Conservation (phyloP, 2,329 filamentous ascomycete genomes). For the Claviceps monticola region DNA sequence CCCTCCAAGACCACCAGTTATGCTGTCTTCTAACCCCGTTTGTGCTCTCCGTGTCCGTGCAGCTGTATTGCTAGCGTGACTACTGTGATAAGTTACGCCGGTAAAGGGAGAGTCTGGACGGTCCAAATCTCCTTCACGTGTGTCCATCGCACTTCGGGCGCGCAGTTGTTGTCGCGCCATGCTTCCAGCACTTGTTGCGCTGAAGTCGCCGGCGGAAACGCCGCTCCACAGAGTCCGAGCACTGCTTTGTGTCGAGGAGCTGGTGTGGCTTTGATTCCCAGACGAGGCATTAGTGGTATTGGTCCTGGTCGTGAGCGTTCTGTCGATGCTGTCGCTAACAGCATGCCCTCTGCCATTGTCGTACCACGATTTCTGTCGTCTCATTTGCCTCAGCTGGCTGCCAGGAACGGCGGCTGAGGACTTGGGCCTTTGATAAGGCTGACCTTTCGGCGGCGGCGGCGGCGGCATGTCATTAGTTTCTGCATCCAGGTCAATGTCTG, state of each 20-base stretch:
- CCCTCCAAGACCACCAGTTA: constrained; percentile 60
- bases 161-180: constrained; percentile 62
- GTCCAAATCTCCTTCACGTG: constrained; percentile 39
- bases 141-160: constrained; percentile 51
- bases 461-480: constrained; percentile 39
- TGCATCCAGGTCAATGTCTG: constrained; percentile 6
- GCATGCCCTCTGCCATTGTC: constrained; percentile 45
- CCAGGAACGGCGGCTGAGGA: constrained; percentile 38
- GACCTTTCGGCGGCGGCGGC: constrained; percentile 47
- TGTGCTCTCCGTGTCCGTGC: constrained; percentile 45
- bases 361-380: constrained; percentile 60
- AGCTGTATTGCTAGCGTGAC: constrained; percentile 50
- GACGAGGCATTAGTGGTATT: constrained; percentile 67
- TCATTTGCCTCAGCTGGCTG: constrained; percentile 32
- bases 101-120: constrained; percentile 54
- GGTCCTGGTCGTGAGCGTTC: constrained; percentile 82
- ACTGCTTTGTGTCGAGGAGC: constrained; percentile 63
- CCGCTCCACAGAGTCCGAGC: constrained; percentile 89
- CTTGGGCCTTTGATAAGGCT: constrained; percentile 39
- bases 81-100: constrained; percentile 81
- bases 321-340: constrained; percentile 38
- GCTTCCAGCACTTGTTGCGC: constrained; percentile 89
- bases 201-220: constrained; percentile 76
- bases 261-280: constrained; percentile 57
- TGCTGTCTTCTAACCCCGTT: constrained; percentile 51